Base-by-base conservation (phyloP, 2,329 filamentous ascomycete genomes). In the Calonectria pteridis region DNA sequence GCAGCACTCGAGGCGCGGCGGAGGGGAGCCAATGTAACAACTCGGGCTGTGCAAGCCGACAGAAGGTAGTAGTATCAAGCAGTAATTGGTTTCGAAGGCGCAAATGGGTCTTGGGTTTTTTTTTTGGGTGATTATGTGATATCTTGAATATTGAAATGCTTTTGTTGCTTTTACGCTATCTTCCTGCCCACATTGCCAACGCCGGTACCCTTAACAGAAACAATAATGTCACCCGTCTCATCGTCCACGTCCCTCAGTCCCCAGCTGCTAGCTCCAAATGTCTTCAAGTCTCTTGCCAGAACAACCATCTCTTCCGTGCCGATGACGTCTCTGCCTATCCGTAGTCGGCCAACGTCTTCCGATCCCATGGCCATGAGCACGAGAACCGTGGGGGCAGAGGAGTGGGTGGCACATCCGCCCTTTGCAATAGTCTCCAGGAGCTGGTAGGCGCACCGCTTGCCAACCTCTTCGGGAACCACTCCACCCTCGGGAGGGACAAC, bases 301-400 rank as follows among this genome's bases (percentile, higher is more conserved):
- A 92, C 91, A 71, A 99, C 90, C 67, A 95, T 88, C 73, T 95
- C 93, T 82, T 98, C 95, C 3, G 93, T 94, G 0, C 92, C 96
- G 58, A 98, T 85, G 0, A 98, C 92, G 59, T 96, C 94, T 79
- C 92, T 93, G 37, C 96, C 95, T 72, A 99, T 83, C 75, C 94
- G 91, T 77, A 99, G 84, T 73, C 97, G 91, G 6, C 97, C 97
- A 18, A 99, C 95, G 84, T 99, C 97, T 83, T 98, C 97, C 1
- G 94, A 95, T 0, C 97, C 97, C 97, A 99, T 98, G 40, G 96
- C 95, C 97, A 99, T 99, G 75, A 99, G 88, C 23, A 93, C 94
- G 67, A 99, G 84, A 76, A 98, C 89, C 0, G 93, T 96, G 4
- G 91, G 88, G 6, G 93, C 92, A 3, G 95, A 94, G 4, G 93